Base-by-base conservation (phyloP, 2,329 filamentous ascomycete genomes). In the Nannizzia gypsea region DNA sequence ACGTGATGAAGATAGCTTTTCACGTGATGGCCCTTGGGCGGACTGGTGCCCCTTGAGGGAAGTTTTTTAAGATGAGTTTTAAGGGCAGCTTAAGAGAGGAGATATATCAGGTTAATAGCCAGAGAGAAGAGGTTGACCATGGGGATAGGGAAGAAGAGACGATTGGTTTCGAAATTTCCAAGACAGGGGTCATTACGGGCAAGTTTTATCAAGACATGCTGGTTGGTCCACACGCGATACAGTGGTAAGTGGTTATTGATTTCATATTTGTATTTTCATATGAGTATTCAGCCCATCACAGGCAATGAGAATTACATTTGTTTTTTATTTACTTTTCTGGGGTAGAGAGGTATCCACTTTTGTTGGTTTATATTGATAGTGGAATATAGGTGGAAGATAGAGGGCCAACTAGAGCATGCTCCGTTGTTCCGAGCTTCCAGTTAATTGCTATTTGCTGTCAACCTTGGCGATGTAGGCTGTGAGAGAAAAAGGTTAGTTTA, bases 391-490 rank as follows among this genome's bases (percentile, higher is more conserved):
- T 1, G 36, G 38, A 42, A n/a, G 24, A 54, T 24, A 31, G 8
- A 34, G 50, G 15, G n/a, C 28, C 13, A 36, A 36, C 31, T 66
- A 74, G 26, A 73, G 69, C 64, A 69, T 64, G 67, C 71, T 73
- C 64, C 67, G 72, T 58, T 66, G 63, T 63, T 66, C 66, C 63
- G 65, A 61, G 60, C 62, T 66, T 66, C 58, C 67, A 65, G 67
- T 69, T 72, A 66, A 71, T 73, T 72, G 67, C 68, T 74, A 75
- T 67, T 63, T 62, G 58, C 58, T 70, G 67, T 91, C 88, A 66
- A 87, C 85, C 82, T 89, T 88, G 77, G 87, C 81, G 71, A 91
- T 83, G 82, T 90, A 87, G 78, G 82, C 80, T 75, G 84, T n/a
- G 74, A 57, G 56, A 20, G 20, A 26, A 3, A 42, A 8, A 17